Evolutionary conservation across 495 filamentous ascomycete genomes (phyloP).

Genomic region (Entonaema liquescens): DNA sequence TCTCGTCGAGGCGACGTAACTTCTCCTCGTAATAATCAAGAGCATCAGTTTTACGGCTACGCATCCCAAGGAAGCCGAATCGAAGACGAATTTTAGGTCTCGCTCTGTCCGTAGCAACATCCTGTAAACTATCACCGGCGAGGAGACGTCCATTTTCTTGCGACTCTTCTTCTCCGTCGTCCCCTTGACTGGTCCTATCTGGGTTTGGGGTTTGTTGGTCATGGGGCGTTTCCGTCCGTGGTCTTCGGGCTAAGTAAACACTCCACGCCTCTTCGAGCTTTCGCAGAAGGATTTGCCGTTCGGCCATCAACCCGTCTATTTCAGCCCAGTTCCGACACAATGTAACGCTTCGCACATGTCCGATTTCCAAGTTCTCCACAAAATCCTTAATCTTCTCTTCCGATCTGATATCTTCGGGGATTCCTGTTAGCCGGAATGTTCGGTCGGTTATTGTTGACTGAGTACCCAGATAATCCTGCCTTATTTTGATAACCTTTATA

Average conservation of each 20-base stretch:
- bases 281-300: conserved; percentile 69
- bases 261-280: conserved; percentile 89
- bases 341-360: conserved; percentile 90
- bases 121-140: conserved; percentile 48
- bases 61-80: conserved; percentile 79
- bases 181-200: conserved; percentile 6
- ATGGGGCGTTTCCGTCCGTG: conserved; percentile 11
- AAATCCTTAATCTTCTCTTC: conserved; percentile 87
- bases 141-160: conserved; percentile 63
- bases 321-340: conserved; percentile 88
- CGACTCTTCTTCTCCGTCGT: conserved; percentile 50
- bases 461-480: conserved; percentile 91
- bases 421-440: conserved; percentile 89
- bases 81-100: conserved; percentile 79
- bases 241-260: conserved; percentile 59
- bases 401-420: conserved; percentile 79
- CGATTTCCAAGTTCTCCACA: conserved; percentile 86
- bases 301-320: conserved; percentile 76
- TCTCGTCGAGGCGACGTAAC: conserved; percentile 80
- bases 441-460: conserved; percentile 94
- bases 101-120: conserved; percentile 38
- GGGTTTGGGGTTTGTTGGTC: conserved; percentile 15
- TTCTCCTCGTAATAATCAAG: conserved; percentile 93
- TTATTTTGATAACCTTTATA: conserved; percentile 77
- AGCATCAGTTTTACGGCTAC: conserved; percentile 79